Evolutionary conservation across 345 rosid genomes (phyloP).

Genomic region (Bretschneidera sinensis): DNA sequence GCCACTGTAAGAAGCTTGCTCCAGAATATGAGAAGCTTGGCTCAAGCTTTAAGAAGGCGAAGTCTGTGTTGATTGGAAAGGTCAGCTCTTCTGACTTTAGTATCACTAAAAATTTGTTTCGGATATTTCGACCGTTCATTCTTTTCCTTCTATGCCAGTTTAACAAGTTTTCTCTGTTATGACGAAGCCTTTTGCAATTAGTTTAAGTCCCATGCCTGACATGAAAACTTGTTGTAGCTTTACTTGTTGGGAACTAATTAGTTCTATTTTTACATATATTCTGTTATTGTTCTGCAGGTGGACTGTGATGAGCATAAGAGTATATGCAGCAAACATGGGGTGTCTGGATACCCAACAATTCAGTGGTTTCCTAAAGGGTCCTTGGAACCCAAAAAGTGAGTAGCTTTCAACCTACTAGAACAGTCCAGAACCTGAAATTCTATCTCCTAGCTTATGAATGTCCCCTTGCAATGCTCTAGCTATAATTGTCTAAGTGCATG

Average conservation of each 20-base stretch:
- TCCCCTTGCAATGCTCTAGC: not conserved
- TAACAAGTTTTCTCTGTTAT: not conserved
- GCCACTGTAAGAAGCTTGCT: slow-evolving; percentile 98
- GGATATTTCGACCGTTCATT: not conserved
- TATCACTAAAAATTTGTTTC: too few species aligned
- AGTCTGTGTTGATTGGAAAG: slow-evolving; percentile 89
- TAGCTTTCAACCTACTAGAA: not conserved
- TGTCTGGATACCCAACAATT: slow-evolving; percentile 90
- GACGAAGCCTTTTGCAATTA: not conserved
- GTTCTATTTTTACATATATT: slow-evolving; percentile 3
- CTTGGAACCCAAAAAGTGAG: slow-evolving; percentile 89
- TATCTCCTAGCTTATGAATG: too few species aligned
- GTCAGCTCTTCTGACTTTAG: slow-evolving; percentile 24
- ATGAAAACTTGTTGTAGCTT: not conserved
- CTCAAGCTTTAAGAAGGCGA: slow-evolving; percentile 82
- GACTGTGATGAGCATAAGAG: slow-evolving; percentile 98
- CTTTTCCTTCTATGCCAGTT: not conserved
- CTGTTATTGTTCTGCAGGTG: slow-evolving; percentile 51
- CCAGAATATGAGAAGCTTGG: slow-evolving; percentile 95
- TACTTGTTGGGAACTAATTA: not conserved
- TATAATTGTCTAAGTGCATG: not conserved
- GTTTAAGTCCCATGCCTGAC: not conserved
- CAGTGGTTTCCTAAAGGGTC: slow-evolving; percentile 98
- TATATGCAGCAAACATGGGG: slow-evolving; percentile 83
- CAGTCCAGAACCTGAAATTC: not conserved